These are phyloP conservation scores for Malus asiatica DNA, from an alignment of 306 rosid genomes.

Conservation along the genomic window DNA sequence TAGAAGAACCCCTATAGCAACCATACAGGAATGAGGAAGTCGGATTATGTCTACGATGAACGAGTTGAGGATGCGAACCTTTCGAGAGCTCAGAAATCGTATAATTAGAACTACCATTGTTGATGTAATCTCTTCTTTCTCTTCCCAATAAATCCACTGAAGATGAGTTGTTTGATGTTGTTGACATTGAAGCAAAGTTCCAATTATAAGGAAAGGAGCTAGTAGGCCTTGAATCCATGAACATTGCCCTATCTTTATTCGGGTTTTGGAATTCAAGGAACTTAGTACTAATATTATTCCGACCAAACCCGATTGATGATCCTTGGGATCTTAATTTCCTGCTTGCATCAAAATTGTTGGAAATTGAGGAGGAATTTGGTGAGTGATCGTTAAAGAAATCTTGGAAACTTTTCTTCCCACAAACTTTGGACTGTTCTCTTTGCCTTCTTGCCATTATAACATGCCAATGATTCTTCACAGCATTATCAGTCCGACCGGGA, in stretches of 20 bases:
- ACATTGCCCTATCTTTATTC: slow-evolving; percentile 15
- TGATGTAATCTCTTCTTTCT: slow-evolving; percentile 30
- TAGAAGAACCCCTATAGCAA: slow-evolving; percentile 8
- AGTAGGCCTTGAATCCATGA: slow-evolving; percentile 16
- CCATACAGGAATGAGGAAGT: slow-evolving; percentile 6
- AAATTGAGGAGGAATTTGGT: slow-evolving; percentile 11
- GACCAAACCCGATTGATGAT: slow-evolving; percentile 15
- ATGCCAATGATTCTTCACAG: slow-evolving; percentile 99
- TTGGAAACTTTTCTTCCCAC: slow-evolving; percentile 52
- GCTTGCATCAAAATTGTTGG: slow-evolving; percentile 17
- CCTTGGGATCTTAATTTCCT: slow-evolving; percentile 13
- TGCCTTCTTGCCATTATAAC: slow-evolving; percentile 91
- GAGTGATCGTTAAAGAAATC: slow-evolving; percentile 12
- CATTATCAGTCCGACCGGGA: slow-evolving; percentile 85
- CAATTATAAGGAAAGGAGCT: slow-evolving; percentile 38
- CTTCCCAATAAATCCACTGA: slow-evolving; percentile 8
- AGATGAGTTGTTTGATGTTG: neutral
- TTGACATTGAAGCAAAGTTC: slow-evolving; percentile 43
- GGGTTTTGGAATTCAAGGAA: slow-evolving; percentile 37
- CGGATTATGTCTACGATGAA: slow-evolving; percentile 19
- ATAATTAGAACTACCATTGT: slow-evolving; percentile 12
- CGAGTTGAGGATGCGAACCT: slow-evolving; percentile 21
- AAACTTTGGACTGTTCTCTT: slow-evolving; percentile 75
- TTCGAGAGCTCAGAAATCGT: slow-evolving; percentile 29
- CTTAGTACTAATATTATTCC: slow-evolving; percentile 11